Percentiles rank a stretch among this genome's conserved stretches.
Conservation (phyloP, 257 asterid species). For the Fraxinus quadrangulata region DNA sequence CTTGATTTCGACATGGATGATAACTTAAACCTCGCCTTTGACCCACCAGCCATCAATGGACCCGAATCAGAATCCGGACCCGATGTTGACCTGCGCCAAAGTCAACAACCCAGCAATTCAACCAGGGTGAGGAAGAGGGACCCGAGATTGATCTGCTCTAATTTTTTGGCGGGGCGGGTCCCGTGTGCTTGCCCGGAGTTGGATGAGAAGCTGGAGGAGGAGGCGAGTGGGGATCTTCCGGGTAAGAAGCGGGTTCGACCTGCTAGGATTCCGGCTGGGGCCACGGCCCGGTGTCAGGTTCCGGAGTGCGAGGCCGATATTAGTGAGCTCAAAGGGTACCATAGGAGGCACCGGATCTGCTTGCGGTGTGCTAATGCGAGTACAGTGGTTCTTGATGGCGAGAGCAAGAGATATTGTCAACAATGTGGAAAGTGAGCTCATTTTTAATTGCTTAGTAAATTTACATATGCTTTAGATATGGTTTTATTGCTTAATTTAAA, state of each 20-base stretch:
- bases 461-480: background rate
- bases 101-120: slow-evolving; percentile 26
- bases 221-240: slow-evolving; percentile 33
- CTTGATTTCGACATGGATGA: slow-evolving; percentile 71
- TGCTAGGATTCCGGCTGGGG: slow-evolving; percentile 45
- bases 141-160: slow-evolving; percentile 82
- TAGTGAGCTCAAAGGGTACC: slow-evolving; percentile 93
- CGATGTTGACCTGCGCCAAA: slow-evolving; percentile 13
- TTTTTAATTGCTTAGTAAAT: background rate
- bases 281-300: slow-evolving; percentile 74
- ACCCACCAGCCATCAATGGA: slow-evolving; percentile 18
- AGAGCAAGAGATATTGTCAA: slow-evolving; percentile 86
- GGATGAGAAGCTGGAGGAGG: slow-evolving; percentile 63
- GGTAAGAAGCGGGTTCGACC: slow-evolving; percentile 74
- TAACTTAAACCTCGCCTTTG: slow-evolving; percentile 34
- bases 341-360: slow-evolving; percentile 84
- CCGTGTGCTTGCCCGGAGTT: slow-evolving; percentile 96
- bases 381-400: slow-evolving; percentile 76
- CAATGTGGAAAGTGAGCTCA: slow-evolving; percentile 60
- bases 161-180: slow-evolving; percentile 77
- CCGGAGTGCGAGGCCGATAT: slow-evolving; percentile 89
- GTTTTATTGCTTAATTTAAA: background rate
- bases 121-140: slow-evolving; percentile 76
- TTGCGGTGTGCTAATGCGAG: slow-evolving; percentile 78
- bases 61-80: slow-evolving; percentile 24